Base-by-base conservation (phyloP, 257 asterid genomes). In the Leonotis leonurus region DNA sequence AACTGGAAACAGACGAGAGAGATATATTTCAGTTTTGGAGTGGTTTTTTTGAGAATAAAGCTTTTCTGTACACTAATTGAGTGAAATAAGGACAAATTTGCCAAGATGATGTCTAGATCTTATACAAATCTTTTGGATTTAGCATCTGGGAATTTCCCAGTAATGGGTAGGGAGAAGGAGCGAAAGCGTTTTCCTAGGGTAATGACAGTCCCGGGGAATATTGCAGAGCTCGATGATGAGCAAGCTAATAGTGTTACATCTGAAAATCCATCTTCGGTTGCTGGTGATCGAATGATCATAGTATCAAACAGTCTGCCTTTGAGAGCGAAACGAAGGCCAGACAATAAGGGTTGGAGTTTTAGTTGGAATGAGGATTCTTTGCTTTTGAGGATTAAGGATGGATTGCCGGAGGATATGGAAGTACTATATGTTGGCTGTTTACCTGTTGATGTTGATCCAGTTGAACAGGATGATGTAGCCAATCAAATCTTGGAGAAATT, bases 141-240 rank as follows among this genome's bases (percentile, higher is more conserved):
- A 77, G 96, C 96, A 56, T 78, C 94, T 12, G 96, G 92, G 73
- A 88, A 88, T 81, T 81, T 85, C 59, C 91, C 91, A 16, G 85
- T 68, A 26, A 78, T 81, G 82, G 84, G 91, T 56, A 70, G 78
- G 77, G 96, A 83, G 70, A 88, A 76, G 77, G 94, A 85, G 72
- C 71, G 83, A 59, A 74, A 37, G 74, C 81, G 91, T 64, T 76
- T 88, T 54, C 88, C 94, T 0, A 76, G 91, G 78, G 89, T 83
- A 43, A 88, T 88, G 96, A 88, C 96, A 7, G 96, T 88, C 52
- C 96, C 96, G 0, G 96, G 96, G 64, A 85, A 81, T 73, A 81
- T 85, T n/a, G 63, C 75, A 8, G 94, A 85, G 81, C 75, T 88
- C 5, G 96, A 88, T 43, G 94, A 88, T 73, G 96, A 85, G 71